phyloP scores from a whole-genome alignment of 768 basidiomycete genomes.

The Lentinula detonsa region DNA sequence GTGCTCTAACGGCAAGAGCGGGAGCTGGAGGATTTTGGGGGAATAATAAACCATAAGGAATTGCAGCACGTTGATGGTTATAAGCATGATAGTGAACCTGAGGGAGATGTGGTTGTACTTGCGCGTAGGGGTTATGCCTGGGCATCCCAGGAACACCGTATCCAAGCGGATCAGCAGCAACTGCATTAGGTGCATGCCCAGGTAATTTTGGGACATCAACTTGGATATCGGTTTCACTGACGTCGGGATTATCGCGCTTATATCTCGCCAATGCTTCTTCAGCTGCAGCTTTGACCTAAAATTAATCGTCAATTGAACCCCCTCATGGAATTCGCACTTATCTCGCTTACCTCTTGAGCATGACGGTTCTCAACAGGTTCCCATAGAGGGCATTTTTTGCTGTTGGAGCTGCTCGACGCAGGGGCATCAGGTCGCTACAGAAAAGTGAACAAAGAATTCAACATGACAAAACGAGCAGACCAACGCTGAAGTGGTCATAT shows the following conservation, averaged over 20 bases:
- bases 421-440: not conserved
- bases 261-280: slow-evolving; percentile 61
- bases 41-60: not conserved
- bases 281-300: slow-evolving; percentile 63
- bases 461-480: not conserved
- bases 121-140: not conserved
- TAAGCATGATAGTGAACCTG: not conserved
- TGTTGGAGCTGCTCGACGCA: slow-evolving; percentile 9
- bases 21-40: not conserved
- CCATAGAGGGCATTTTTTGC: slow-evolving; percentile 60
- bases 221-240: slow-evolving; percentile 51
- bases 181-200: slow-evolving; percentile 10
- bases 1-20: not conserved
- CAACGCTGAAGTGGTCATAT: slow-evolving; percentile 70
- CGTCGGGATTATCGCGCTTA: slow-evolving; percentile 55
- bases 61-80: not conserved
- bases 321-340: not conserved
- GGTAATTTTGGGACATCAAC: slow-evolving; percentile 54
- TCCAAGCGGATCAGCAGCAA: not conserved
- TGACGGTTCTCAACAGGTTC: slow-evolving; percentile 62
- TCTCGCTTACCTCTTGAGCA: slow-evolving; percentile 48
- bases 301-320: not conserved
- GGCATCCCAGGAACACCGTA: slow-evolving; percentile 4
- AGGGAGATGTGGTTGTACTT: not conserved
- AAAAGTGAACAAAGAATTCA: slow-evolving; percentile 11